phyloP scores from a whole-genome alignment of 2,329 filamentous ascomycete genomes.

The Ustulina deusta region DNA sequence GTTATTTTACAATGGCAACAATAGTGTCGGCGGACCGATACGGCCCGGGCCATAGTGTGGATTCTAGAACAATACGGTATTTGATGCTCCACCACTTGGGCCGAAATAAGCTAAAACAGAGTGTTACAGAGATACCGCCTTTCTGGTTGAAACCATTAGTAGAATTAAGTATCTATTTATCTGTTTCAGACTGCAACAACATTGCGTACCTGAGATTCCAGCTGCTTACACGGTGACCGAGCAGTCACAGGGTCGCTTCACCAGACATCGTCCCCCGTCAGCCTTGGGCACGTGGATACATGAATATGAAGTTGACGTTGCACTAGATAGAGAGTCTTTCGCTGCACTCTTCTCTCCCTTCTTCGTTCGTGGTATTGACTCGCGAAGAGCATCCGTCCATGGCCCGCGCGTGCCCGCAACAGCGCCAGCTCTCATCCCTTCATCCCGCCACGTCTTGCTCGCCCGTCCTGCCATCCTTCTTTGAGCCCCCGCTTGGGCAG shows the following conservation, averaged over 20 bases:
- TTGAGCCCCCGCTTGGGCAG: background rate
- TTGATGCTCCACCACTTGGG: background rate
- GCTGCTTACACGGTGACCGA: background rate
- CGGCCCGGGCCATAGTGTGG: too few relatives aligned
- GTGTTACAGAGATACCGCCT: constrained; percentile 2
- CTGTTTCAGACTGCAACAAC: constrained; percentile 14
- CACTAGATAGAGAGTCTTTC: constrained; percentile 2
- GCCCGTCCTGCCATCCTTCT: background rate
- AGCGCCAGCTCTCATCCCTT: background rate
- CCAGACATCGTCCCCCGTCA: background rate
- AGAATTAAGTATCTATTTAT: constrained; percentile 13
- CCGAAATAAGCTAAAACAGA: background rate
- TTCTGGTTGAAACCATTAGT: background rate
- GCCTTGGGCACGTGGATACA: background rate
- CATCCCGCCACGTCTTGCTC: background rate
- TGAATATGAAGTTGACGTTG: constrained; percentile 14
- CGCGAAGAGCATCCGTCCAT: background rate
- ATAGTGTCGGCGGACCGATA: too few relatives aligned
- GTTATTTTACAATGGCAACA: too few relatives aligned
- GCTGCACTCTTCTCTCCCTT: constrained; percentile 7
- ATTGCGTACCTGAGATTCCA: background rate
- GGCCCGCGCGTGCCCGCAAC: background rate
- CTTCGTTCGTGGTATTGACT: background rate
- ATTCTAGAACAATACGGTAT: too few relatives aligned
- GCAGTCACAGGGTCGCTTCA: constrained; percentile 5